A percentile compares a stretch with the other conserved stretches of the same genome.
These are phyloP conservation scores for Coemansia sp. DNA, from an alignment of 192 early-diverging fungal genomes.

Conservation along the genomic window DNA sequence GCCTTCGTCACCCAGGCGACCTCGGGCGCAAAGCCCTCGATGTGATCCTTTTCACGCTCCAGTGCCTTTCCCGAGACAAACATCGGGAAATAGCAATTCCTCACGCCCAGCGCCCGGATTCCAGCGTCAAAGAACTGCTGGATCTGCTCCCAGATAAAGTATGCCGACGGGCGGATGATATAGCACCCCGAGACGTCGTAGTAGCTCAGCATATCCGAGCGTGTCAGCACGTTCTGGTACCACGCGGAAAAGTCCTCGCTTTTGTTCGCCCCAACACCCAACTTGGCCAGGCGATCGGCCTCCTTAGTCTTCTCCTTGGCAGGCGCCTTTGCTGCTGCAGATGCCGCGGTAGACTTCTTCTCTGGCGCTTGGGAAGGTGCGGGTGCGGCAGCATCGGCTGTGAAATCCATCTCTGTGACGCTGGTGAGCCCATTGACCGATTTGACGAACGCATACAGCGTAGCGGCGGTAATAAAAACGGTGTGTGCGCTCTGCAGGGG, in stretches of 20 bases:
- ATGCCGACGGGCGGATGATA: constrained; percentile 93
- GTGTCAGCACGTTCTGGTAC: constrained; percentile 88
- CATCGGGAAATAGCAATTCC: constrained; percentile 99
- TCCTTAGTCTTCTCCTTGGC: constrained; percentile 52
- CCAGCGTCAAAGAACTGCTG: constrained; percentile 89
- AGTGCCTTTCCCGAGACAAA: constrained; percentile 88
- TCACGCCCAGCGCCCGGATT: constrained; percentile 91
- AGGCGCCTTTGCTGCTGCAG: constrained; percentile 49
- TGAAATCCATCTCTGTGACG: constrained; percentile 56
- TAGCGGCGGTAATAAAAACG: constrained; percentile 59
- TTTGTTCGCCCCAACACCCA: constrained; percentile 87
- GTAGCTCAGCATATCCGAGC: constrained; percentile 97
- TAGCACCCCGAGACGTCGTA: constrained; percentile 97
- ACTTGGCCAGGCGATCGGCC: constrained; percentile 63
- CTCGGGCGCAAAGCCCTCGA: constrained; percentile 99
- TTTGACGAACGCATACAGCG: constrained; percentile 60
- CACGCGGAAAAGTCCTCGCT: constrained; percentile 88
- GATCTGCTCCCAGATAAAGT: constrained; percentile 97
- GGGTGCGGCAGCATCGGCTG: constrained; percentile 58
- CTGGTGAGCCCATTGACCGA: constrained; percentile 59
- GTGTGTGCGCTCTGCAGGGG: constrained; percentile 58
- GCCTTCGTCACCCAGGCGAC: constrained; percentile 99
- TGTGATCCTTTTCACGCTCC: constrained; percentile 97
- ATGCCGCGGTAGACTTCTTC: constrained; percentile 13
- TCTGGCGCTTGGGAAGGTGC: no score